Base-by-base conservation (phyloP, 2,329 filamentous ascomycete species). In the Pleomassaria siparia region DNA sequence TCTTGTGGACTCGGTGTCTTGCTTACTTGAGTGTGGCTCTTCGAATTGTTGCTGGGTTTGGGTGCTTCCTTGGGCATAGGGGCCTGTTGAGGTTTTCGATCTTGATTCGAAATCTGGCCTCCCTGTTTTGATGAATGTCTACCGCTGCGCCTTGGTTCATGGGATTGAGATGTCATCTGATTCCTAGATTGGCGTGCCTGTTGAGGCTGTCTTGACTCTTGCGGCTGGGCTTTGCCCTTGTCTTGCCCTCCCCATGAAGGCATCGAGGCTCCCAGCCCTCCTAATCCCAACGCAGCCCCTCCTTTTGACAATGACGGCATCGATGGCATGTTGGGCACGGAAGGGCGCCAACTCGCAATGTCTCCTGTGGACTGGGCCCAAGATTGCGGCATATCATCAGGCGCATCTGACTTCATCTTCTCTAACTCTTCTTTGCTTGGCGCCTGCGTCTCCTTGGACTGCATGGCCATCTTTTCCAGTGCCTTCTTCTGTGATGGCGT, bases 381-480 rank as follows among this genome's bases (percentile, higher is more conserved):
- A 9, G 62, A 55, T 25, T 64, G 54, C 3, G 66, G 64, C 59
- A 64, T 64, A 8, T 62, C 55, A 41, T 67, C 67, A 11, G 63
- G 62, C 16, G 59, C 60, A 20, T 70, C 65, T 4, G 50, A 55
- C 43, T 63, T 66, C 67, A 71, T 68, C 43, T 59, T 40, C 44
- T 70, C 65, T 40, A 70, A 42, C 47, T 70, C 66, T 51, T 67
- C 63, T 37, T 64, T 36, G 2, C 46, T 59, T 0, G 67, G 67
- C 13, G 63, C 60, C 18, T 69, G 63, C 11, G 60, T 66, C 30
- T 68, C 66, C 25, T 61, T 67, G 2, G 57, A 60, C 47, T 70
- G 67, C 59, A 63, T 66, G 7, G 70, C 57, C 67, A 70, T 69
- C 52, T 70, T 71, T 37, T 70, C 67, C 37, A 71, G 43, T 3